These are phyloP conservation scores for Candida maesae DNA, from an alignment of 805 yeast genomes.

Conservation along the genomic window DNA sequence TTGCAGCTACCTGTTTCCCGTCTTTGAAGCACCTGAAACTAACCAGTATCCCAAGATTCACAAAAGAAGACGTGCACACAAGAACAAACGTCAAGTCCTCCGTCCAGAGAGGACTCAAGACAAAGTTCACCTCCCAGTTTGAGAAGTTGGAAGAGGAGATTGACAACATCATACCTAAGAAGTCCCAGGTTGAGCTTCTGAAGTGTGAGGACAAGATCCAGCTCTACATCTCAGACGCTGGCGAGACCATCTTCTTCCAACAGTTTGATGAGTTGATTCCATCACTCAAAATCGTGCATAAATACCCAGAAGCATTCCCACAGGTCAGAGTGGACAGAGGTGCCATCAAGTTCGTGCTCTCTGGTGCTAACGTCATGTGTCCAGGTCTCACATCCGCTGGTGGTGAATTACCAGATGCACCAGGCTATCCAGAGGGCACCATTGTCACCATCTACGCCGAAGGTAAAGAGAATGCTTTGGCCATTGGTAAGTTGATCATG, in stretches of 20 bases:
- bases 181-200: slow-evolving; percentile 70
- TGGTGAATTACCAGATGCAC: slow-evolving; percentile 74
- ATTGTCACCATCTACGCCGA: slow-evolving; percentile 85
- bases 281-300: slow-evolving; percentile 68
- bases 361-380: slow-evolving; percentile 97
- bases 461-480: slow-evolving; percentile 87
- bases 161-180: slow-evolving; percentile 84
- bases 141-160: slow-evolving; percentile 71
- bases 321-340: slow-evolving; percentile 90
- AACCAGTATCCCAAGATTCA: slow-evolving; percentile 41
- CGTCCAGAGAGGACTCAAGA: slow-evolving; percentile 83
- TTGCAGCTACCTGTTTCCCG: too few relatives aligned
- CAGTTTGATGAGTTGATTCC: slow-evolving; percentile 80
- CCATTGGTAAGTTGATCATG: slow-evolving; percentile 85
- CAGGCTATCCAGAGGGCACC: slow-evolving; percentile 58
- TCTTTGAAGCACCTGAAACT: background rate
- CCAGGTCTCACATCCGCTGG: slow-evolving; percentile 90
- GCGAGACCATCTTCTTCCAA: slow-evolving; percentile 73
- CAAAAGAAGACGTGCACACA: slow-evolving; percentile 83
- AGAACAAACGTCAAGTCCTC: slow-evolving; percentile 91
- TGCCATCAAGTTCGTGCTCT: slow-evolving; percentile 90
- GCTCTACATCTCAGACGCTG: slow-evolving; percentile 66
- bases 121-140: slow-evolving; percentile 69
- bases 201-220: slow-evolving; percentile 91
- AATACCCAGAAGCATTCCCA: slow-evolving; percentile 81